These are phyloP conservation scores for Colletotrichum shisoi DNA, from an alignment of 2,329 filamentous ascomycete genomes.

Conservation along the genomic window DNA sequence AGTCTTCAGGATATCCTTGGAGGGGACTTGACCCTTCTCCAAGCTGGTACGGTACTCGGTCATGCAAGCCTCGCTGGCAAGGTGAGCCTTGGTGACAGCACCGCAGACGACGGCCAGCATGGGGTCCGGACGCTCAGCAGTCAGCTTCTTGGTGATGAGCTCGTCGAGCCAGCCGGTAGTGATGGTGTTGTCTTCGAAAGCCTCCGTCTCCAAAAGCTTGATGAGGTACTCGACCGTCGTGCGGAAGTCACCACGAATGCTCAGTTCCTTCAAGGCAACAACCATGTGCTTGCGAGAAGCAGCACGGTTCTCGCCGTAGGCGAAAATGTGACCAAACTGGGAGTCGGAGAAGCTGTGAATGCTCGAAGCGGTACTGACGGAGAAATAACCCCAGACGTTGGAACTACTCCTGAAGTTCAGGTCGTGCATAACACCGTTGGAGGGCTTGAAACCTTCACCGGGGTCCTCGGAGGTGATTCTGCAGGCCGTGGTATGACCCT, in stretches of 20 bases:
- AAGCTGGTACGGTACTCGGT: slow-evolving; percentile 86
- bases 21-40: slow-evolving; percentile 96
- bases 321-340: slow-evolving; percentile 99
- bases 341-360: slow-evolving; percentile 99
- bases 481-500: slow-evolving; percentile 97
- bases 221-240: slow-evolving; percentile 99
- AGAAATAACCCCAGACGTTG: slow-evolving; percentile 99
- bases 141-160: slow-evolving; percentile 96
- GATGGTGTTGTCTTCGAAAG: slow-evolving; percentile 98
- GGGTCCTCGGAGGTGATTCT: slow-evolving; percentile 99
- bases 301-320: slow-evolving; percentile 95
- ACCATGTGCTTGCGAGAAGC: slow-evolving; percentile 99
- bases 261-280: slow-evolving; percentile 95
- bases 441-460: slow-evolving; percentile 99
- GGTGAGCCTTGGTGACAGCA: slow-evolving; percentile 92
- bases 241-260: slow-evolving; percentile 98
- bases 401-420: slow-evolving; percentile 98
- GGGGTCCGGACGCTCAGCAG: slow-evolving; percentile 91
- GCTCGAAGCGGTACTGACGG: slow-evolving; percentile 92
- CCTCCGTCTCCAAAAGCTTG: slow-evolving; percentile 96
- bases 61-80: slow-evolving; percentile 89
- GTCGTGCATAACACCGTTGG: slow-evolving; percentile 98
- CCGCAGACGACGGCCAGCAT: slow-evolving; percentile 95
- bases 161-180: slow-evolving; percentile 99
- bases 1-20: slow-evolving; percentile 96